Evolutionary conservation across 2,329 filamentous ascomycete species (phyloP), one percentile per base, ranked within the genome.

Genomic region (Pseudophaeomoniella oleicola): DNA sequence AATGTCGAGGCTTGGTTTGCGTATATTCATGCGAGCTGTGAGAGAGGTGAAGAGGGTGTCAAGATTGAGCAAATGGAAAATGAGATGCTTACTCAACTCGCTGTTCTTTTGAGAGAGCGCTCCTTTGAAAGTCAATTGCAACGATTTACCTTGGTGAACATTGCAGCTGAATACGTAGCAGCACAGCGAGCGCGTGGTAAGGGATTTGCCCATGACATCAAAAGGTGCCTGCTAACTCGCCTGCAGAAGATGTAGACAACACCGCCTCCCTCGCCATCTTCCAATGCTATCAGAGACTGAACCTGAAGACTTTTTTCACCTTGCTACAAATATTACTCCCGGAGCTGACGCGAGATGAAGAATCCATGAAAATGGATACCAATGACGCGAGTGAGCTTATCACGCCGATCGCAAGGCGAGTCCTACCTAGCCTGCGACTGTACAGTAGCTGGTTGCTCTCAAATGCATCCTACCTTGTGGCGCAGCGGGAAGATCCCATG

Each of bases 141-240:
- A 43, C 90, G 86, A 53, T 80, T 94, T 57, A 72, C 83, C 4
- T 63, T 94, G 32, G 75, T 88, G 46, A 96, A 92, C 49, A 81
- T 96, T 42, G 77, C 84, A 4, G 84, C 87, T 4, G 84, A 90
- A 54, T 72, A 79, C 44, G 70, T 83, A 50, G 79, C 84, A 31
- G 67, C 66, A 16, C 18, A 32, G 30, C 35, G 36, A 34, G 34
- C 14, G 16, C 17, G 10, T n/a, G n/a, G n/a, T n/a, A n/a, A n/a
- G n/a, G n/a, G n/a, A n/a, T n/a, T n/a, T n/a, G n/a, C 22, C 22
- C 22, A n/a, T n/a, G 10, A 11, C 10, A 11, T 33, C 14, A 27
- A 19, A 9, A 35, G 9, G 6, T 10, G 16, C 9, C 31, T 6
- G n/a, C 14, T 12, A 32, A 32, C 31, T 13, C 35, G 18, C 29